Percentiles rank a stretch among this genome's conserved stretches.
phyloP scores from a whole-genome alignment of 1,284 basidiomycete species.

The Ceratobasidium sp. region DNA sequence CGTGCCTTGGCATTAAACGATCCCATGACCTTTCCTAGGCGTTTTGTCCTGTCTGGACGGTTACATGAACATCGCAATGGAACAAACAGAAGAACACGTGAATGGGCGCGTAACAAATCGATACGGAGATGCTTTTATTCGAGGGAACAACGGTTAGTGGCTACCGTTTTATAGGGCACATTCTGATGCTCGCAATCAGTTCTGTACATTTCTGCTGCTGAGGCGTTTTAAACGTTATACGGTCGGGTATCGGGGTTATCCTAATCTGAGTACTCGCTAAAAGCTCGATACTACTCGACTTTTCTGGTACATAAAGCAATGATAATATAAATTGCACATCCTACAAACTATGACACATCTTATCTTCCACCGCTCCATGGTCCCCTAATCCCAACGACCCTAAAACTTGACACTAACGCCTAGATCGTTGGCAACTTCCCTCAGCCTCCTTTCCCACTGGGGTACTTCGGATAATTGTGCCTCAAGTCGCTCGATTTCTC shows the following conservation, averaged over 20 bases:
- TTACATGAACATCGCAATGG: conserved; percentile 98
- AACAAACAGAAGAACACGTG: conserved; percentile 95
- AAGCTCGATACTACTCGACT: not conserved
- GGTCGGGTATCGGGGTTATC: not conserved
- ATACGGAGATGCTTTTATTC: conserved; percentile 93
- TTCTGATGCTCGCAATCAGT: conserved; percentile 47
- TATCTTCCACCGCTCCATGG: not conserved
- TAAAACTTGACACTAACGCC: conserved; percentile 44
- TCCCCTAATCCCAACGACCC: not conserved
- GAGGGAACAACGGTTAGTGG: conserved; percentile 91
- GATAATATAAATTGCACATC: not conserved
- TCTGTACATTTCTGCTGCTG: conserved; percentile 57
- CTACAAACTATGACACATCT: too few species aligned
- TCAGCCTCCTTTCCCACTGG: conserved; percentile 65
- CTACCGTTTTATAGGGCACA: not conserved
- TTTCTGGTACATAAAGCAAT: not conserved
- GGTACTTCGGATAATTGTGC: conserved; percentile 68
- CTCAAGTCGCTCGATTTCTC: conserved; percentile 73
- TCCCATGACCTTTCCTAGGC: conserved; percentile 62
- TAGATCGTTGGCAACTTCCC: conserved; percentile 59
- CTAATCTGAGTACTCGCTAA: not conserved
- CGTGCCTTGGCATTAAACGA: not conserved
- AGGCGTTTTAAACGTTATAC: conserved; percentile 42
- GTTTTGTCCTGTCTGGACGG: conserved; percentile 96
- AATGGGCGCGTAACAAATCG: conserved; percentile 83